These are phyloP conservation scores for Cladosporium velox DNA, from an alignment of 2,329 filamentous ascomycete genomes.

Conservation along the genomic window DNA sequence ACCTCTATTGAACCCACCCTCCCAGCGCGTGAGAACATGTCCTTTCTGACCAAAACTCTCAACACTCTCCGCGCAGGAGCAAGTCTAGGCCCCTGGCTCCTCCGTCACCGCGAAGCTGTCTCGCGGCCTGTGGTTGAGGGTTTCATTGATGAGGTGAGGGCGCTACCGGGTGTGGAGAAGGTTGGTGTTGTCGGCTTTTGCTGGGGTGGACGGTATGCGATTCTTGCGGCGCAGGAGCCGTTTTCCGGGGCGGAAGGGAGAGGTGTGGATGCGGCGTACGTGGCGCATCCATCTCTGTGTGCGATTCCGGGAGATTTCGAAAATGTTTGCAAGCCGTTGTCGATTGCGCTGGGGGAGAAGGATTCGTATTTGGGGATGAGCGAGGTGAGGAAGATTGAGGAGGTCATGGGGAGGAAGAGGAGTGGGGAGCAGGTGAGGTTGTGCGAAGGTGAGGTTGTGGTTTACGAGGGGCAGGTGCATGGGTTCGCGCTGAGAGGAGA, in stretches of 20 bases:
- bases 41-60: conserved; percentile 44
- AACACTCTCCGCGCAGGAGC: conserved; percentile 44
- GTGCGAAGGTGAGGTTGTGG: conserved; percentile 2
- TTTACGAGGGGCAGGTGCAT: not conserved
- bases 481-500: not conserved
- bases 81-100: conserved; percentile 47
- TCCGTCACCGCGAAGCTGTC: conserved; percentile 47
- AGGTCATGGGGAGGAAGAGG: conserved; percentile 44
- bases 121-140: conserved; percentile 46
- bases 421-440: conserved; percentile 27
- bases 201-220: conserved; percentile 48
- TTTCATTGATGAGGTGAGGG: conserved; percentile 30
- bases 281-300: not conserved
- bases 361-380: conserved; percentile 45
- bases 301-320: conserved; percentile 23
- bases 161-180: conserved; percentile 37
- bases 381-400: conserved; percentile 44
- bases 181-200: conserved; percentile 53
- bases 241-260: not conserved
- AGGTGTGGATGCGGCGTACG: conserved; percentile 20
- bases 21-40: conserved; percentile 40
- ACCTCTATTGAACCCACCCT: conserved; percentile 47
- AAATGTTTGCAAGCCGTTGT: conserved; percentile 42
- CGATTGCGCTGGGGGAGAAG: conserved; percentile 45
- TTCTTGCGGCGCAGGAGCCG: conserved; percentile 35